Percentiles rank a stretch among this genome's conserved stretches.
Evolutionary conservation across 192 early-diverging fungal species (phyloP).

Genomic region (Rhizophagus clarus): DNA sequence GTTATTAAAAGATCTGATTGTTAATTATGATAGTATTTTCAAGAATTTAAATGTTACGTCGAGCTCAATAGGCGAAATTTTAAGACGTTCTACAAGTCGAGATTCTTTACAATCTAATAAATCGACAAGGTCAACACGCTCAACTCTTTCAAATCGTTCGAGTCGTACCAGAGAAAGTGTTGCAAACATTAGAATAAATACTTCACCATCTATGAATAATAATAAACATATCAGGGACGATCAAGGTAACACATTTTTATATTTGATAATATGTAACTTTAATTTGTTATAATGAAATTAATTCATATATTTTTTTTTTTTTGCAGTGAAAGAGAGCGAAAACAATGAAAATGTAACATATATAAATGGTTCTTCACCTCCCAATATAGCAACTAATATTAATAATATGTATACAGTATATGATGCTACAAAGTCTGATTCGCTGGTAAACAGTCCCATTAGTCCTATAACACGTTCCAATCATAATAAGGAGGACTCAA

Average conservation of each 20-base stretch:
- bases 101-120: conserved; percentile 8
- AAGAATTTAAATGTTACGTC: not conserved
- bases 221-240: not conserved
- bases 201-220: not conserved
- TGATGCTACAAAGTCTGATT: not conserved
- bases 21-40: conserved; percentile 21
- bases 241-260: not conserved
- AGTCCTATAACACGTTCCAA: not conserved
- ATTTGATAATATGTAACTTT: not conserved
- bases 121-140: not conserved
- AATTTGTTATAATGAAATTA: not conserved
- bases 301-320: not conserved
- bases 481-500: not conserved
- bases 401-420: not conserved
- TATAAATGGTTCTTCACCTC: not conserved
- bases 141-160: not conserved
- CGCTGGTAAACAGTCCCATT: not conserved
- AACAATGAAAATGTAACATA: not conserved
- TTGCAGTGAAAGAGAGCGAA: not conserved
- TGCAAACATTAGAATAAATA: not conserved
- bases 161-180: not conserved
- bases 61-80: conserved; percentile 1
- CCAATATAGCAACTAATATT: not conserved
- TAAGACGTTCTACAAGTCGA: conserved; percentile 9
- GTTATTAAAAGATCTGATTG: conserved; percentile 41